These are phyloP conservation scores for Silene vulgaris DNA, from an alignment of 179 eudicot species.

Conservation along the genomic window DNA sequence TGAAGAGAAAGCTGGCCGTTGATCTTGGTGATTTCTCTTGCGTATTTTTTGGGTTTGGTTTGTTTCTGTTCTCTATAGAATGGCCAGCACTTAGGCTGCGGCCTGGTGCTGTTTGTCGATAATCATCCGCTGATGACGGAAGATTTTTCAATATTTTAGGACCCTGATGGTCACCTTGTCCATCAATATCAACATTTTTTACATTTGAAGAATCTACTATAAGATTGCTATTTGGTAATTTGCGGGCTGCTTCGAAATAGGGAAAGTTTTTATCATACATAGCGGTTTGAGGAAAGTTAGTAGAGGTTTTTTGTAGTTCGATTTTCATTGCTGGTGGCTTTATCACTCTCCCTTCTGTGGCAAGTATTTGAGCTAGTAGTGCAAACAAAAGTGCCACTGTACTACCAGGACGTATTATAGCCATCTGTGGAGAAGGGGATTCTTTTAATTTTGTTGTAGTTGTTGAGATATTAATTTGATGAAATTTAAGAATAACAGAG, in stretches of 20 bases:
- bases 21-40: constrained; percentile 12
- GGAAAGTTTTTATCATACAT: constrained; percentile 6
- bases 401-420: constrained; percentile 10
- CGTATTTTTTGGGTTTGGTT: constrained; percentile 17
- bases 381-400: constrained; percentile 10
- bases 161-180: constrained; percentile 2
- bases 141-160: not conserved
- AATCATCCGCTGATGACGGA: constrained; percentile 4
- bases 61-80: constrained; percentile 16
- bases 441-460: not conserved
- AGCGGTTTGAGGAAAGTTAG: not conserved
- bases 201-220: constrained; percentile 2
- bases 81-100: constrained; percentile 31
- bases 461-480: constrained; percentile 6
- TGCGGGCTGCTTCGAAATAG: constrained; percentile 13
- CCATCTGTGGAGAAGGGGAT: constrained; percentile 23
- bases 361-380: constrained; percentile 21
- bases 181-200: not conserved
- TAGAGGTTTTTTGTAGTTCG: constrained; percentile 3
- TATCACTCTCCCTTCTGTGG: constrained; percentile 26
- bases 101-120: constrained; percentile 16
- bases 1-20: constrained; percentile 17
- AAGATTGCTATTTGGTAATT: constrained; percentile 8
- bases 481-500: not conserved
- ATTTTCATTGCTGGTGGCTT: constrained; percentile 16